These are phyloP conservation scores for Paxillus involutus DNA, from an alignment of 768 basidiomycete genomes.

Conservation along the genomic window DNA sequence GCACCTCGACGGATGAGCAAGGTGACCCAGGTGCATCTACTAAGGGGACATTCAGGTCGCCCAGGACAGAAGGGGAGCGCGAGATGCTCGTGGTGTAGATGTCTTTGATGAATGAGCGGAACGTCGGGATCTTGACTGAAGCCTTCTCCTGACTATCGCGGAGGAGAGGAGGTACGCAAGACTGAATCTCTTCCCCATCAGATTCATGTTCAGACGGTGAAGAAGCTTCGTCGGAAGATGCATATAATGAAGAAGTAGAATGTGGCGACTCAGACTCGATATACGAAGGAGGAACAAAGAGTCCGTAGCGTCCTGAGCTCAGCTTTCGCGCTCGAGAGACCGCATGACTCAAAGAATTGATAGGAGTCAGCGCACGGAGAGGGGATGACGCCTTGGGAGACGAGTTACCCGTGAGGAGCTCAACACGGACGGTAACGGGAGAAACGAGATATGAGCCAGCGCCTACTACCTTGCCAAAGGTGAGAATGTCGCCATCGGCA, in stretches of 20 bases:
- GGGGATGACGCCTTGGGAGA: conserved; percentile 21
- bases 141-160: conserved; percentile 14
- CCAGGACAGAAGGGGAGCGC: conserved; percentile 11
- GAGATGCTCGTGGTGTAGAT: conserved; percentile 16
- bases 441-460: conserved; percentile 58
- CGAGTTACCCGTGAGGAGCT: conserved; percentile 38
- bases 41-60: conserved; percentile 8
- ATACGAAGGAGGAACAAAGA: conserved; percentile 38
- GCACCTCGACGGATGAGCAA: not conserved
- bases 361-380: conserved; percentile 1
- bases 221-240: conserved; percentile 34
- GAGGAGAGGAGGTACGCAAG: conserved; percentile 12
- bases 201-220: conserved; percentile 43
- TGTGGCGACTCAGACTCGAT: conserved; percentile 23
- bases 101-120: conserved; percentile 31
- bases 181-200: conserved; percentile 51
- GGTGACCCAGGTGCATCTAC: conserved; percentile 13
- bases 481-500: conserved; percentile 66
- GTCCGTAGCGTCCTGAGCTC: conserved; percentile 62
- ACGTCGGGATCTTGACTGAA: conserved; percentile 31
- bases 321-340: conserved; percentile 30
- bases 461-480: conserved; percentile 77
- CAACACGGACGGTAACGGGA: conserved; percentile 62
- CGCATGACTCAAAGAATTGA: conserved; percentile 30
- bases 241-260: conserved; percentile 42